Base-by-base conservation (phyloP, 2,329 filamentous ascomycete genomes). In the Emmonsiellopsis sp. region DNA sequence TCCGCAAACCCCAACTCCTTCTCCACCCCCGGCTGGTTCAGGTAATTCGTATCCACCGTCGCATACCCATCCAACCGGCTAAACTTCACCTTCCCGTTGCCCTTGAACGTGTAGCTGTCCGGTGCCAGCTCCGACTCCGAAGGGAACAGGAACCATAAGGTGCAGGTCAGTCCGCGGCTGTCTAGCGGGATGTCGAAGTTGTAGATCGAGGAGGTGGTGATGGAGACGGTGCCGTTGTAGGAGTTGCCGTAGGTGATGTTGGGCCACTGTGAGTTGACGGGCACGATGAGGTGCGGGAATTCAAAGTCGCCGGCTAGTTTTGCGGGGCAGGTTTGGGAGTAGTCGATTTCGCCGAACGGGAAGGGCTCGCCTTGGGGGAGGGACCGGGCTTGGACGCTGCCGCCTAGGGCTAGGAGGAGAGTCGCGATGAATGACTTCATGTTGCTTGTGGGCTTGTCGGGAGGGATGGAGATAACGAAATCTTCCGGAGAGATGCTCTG, bases 81-180 rank as follows among this genome's bases (percentile, higher is more conserved):
- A 63, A 85, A 79, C 56, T 77, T 70, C 52, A 84, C 68, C 44
- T 69, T 69, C 41, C 82, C 82, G 15, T 74, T 69, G 26, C 81
- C 76, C 30, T 72, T 78, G 62, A 78, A 80, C 16, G 70, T 77
- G 67, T 73, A 85, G 9, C 74, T 72, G 0, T 82, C 83, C 1
- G 81, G 83, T 67, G 81, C 68, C n/a, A 85, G 77, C 35, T 83
- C 67, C 13, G 72, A 61, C 57, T 80, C 67, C 50, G 72, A 59
- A 9, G 85, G 84, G 69, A 86, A 79, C 44, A 85, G 72, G 77
- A 87, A 87, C 54, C 83, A 71, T 7, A 87, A 71, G 53, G 75
- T 78, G 71, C 84, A 88, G 6, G 70, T 79, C 69, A 81, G 80
- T 59, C 79, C 80, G 7, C 71, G 60, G 60, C 81, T 76, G 5